Conservation (phyloP, 192 early-diverging fungal species). For the Podila horticola region DNA sequence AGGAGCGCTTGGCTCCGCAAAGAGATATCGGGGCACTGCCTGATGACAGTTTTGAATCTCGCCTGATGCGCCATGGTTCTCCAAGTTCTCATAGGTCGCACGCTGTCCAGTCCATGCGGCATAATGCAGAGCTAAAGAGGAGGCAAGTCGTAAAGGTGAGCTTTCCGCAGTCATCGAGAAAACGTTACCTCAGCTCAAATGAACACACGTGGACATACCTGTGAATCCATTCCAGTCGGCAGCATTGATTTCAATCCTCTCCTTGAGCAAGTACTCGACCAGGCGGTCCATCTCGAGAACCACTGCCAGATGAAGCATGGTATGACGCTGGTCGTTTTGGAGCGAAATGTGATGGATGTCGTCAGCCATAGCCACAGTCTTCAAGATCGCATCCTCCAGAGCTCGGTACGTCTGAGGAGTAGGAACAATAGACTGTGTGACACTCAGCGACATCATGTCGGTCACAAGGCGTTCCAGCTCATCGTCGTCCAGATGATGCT, state of each 20-base stretch:
- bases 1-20: slow-evolving; percentile 14
- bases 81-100: slow-evolving; percentile 20
- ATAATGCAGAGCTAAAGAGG: slow-evolving; percentile 32
- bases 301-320: slow-evolving; percentile 42
- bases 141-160: neutral
- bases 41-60: slow-evolving; percentile 28
- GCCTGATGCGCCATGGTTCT: slow-evolving; percentile 24
- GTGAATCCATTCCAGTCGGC: slow-evolving; percentile 49
- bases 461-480: slow-evolving; percentile 40
- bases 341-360: slow-evolving; percentile 47
- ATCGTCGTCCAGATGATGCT: slow-evolving; percentile 28
- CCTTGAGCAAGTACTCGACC: slow-evolving; percentile 39
- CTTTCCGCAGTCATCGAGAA: neutral
- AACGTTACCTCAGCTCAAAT: no score
- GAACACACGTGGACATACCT: slow-evolving; percentile 9
- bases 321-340: slow-evolving; percentile 48
- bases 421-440: slow-evolving; percentile 29
- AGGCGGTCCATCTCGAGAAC: slow-evolving; percentile 36
- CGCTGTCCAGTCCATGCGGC: slow-evolving; percentile 41
- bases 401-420: slow-evolving; percentile 20
- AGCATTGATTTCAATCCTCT: slow-evolving; percentile 44
- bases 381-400: slow-evolving; percentile 29
- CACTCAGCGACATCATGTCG: slow-evolving; percentile 45
- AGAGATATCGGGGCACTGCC: slow-evolving; percentile 33
- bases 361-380: slow-evolving; percentile 15